Conservation (phyloP, 2,329 filamentous ascomycete genomes). For the Alternaria brassicicola region DNA sequence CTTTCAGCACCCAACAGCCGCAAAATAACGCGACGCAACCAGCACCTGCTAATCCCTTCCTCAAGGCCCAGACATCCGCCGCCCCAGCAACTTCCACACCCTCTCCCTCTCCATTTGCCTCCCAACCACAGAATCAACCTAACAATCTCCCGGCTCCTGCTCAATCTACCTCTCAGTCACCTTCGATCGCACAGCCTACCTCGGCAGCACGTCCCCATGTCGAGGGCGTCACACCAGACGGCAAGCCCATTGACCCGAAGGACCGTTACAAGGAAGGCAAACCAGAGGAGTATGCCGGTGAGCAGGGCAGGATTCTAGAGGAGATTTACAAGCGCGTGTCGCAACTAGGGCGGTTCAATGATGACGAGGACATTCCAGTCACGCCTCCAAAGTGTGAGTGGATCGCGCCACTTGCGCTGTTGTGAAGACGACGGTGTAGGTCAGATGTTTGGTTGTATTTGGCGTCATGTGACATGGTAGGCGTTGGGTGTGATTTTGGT, state of each 20-base stretch:
- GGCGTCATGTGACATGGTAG: not conserved
- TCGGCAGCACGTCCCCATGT: constrained; percentile 15
- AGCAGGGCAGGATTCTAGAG: constrained; percentile 58
- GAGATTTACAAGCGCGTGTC: constrained; percentile 69
- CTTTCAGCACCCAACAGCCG: constrained; percentile 24
- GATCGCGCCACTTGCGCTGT: constrained; percentile 12
- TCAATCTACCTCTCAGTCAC: constrained; percentile 6
- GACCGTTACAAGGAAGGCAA: constrained; percentile 65
- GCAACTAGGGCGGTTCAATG: constrained; percentile 70
- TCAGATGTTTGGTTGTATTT: not conserved
- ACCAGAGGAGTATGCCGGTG: constrained; percentile 63
- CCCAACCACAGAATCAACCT: constrained; percentile 62
- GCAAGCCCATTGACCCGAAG: constrained; percentile 37
- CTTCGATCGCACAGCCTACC: constrained; percentile 58
- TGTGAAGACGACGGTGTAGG: not conserved
- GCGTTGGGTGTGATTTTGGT: not conserved
- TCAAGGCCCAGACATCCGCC: constrained; percentile 19
- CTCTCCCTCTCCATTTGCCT: constrained; percentile 23
- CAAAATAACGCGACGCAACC: constrained; percentile 10
- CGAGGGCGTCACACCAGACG: constrained; percentile 12
- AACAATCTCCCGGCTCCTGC: constrained; percentile 32
- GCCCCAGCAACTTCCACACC: constrained; percentile 14
- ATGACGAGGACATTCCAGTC: constrained; percentile 73
- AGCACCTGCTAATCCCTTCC: constrained; percentile 33
- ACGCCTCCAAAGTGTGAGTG: constrained; percentile 80